These are phyloP conservation scores for Monosporascus ibericus DNA, from an alignment of 2,329 filamentous ascomycete genomes.

Conservation along the genomic window DNA sequence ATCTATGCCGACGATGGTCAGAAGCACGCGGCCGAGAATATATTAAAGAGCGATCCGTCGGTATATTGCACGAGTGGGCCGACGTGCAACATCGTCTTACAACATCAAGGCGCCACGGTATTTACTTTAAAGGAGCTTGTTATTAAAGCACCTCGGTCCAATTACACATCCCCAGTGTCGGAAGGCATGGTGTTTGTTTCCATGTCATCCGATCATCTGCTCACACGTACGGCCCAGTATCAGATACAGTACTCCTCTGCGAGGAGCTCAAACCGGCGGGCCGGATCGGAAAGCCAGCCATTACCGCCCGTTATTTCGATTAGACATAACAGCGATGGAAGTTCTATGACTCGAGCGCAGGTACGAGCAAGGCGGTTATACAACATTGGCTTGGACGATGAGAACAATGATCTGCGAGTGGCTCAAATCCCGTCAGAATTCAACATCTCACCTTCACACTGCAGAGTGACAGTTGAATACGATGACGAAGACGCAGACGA, in stretches of 20 bases:
- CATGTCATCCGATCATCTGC: constrained; percentile 74
- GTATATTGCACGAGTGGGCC: constrained; percentile 90
- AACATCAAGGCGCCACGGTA: constrained; percentile 71
- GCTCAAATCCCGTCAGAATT: constrained; percentile 55
- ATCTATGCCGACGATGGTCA: constrained; percentile 55
- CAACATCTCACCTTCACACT: constrained; percentile 38
- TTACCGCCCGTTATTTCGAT: constrained; percentile 41
- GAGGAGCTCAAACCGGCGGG: constrained; percentile 15
- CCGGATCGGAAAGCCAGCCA: constrained; percentile 22
- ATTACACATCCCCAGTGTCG: constrained; percentile 84
- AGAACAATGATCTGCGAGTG: constrained; percentile 37
- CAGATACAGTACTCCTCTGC: constrained; percentile 58
- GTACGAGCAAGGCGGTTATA: constrained; percentile 40
- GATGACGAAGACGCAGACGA: constrained; percentile 52
- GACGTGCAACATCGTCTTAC: constrained; percentile 78
- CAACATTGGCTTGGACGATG: constrained; percentile 35
- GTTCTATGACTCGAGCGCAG: constrained; percentile 37
- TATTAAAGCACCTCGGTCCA: constrained; percentile 75
- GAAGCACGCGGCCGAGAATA: constrained; percentile 67
- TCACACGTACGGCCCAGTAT: constrained; percentile 68
- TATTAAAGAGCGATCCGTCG: constrained; percentile 72
- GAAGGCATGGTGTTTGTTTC: constrained; percentile 89
- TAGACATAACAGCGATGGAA: constrained; percentile 46
- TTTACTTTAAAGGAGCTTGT: constrained; percentile 82
- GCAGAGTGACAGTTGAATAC: constrained; percentile 53